Conservation (phyloP, 176 grass and related monocot species). For the Eragrostis nindensis region DNA sequence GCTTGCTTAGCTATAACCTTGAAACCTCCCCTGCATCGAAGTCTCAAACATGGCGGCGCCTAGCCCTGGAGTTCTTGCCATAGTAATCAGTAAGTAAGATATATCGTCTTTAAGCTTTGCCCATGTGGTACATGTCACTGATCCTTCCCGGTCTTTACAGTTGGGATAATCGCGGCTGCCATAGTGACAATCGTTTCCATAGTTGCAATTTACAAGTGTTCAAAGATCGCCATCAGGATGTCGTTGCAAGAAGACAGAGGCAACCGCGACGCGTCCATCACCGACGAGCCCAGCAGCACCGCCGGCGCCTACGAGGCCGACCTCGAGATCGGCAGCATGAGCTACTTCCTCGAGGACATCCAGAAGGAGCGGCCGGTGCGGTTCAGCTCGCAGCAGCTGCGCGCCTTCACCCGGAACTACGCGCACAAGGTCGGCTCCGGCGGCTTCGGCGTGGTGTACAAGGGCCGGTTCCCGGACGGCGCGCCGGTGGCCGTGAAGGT, state of each 20-base stretch:
- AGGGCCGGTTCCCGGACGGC: constrained; percentile 53
- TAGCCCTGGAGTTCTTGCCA: background rate
- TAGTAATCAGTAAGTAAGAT: constrained; percentile 39
- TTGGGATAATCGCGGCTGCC: constrained; percentile 27
- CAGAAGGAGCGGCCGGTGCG: constrained; percentile 48
- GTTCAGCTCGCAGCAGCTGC: constrained; percentile 45
- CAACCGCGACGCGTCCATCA: background rate
- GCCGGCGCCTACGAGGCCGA: background rate
- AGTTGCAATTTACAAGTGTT: constrained; percentile 25
- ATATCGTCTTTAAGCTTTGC: background rate
- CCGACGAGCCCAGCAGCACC: background rate
- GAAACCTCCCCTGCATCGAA: background rate
- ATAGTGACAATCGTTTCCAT: constrained; percentile 6
- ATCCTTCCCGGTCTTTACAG: background rate
- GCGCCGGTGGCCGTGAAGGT: constrained; percentile 62
- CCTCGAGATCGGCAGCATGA: constrained; percentile 40
- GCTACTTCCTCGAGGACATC: constrained; percentile 39
- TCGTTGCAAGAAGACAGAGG: background rate
- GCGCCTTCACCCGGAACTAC: constrained; percentile 54
- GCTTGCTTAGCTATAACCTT: background rate
- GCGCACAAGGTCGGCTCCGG: constrained; percentile 37
- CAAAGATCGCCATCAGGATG: background rate
- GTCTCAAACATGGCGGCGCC: background rate
- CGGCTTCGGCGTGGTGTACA: constrained; percentile 59
- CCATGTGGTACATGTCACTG: background rate